Evolutionary conservation across 768 basidiomycete genomes (phyloP).

Genomic region (Fomitopsis serialis): DNA sequence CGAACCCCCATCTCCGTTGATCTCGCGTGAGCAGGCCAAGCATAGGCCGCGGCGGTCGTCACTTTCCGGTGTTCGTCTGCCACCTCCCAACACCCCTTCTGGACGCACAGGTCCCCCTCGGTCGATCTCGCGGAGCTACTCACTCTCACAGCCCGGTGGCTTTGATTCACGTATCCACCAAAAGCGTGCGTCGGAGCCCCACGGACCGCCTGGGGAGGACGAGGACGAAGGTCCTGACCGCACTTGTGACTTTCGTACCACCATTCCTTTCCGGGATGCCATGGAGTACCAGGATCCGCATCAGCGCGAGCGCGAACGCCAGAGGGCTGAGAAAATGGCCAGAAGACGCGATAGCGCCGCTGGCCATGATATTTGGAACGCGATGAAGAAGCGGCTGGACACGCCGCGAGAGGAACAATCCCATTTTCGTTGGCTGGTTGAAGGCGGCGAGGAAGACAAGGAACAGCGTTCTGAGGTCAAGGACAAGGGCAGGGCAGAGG

Average conservation of each 20-base stretch:
- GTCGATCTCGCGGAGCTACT: slow-evolving; percentile 62
- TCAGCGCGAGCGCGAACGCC: slow-evolving; percentile 33
- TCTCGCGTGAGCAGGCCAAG: not conserved
- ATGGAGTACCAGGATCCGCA: slow-evolving; percentile 41
- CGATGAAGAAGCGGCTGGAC: slow-evolving; percentile 39
- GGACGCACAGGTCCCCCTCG: slow-evolving; percentile 69
- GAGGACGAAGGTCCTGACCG: slow-evolving; percentile 31
- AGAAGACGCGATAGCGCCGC: slow-evolving; percentile 44
- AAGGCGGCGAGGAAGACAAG: not conserved
- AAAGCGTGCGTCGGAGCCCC: slow-evolving; percentile 19
- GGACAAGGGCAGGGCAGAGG: too few species aligned
- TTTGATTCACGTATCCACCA: slow-evolving; percentile 12
- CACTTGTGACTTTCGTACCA: slow-evolving; percentile 29
- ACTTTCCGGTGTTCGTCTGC: slow-evolving; percentile 5
- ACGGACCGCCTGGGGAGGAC: slow-evolving; percentile 26
- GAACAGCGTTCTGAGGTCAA: not conserved
- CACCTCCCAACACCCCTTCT: slow-evolving; percentile 42
- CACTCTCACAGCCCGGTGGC: slow-evolving; percentile 37
- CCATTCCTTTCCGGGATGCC: slow-evolving; percentile 55
- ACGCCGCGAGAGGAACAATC: slow-evolving; percentile 15
- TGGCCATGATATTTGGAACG: slow-evolving; percentile 49
- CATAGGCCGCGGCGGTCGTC: slow-evolving; percentile 4
- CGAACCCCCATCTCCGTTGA: slow-evolving; percentile 1
- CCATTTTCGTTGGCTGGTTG: slow-evolving; percentile 1
- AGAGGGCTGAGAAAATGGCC: slow-evolving; percentile 44